These are phyloP conservation scores for Pyrus pyrifolia DNA, from an alignment of 306 rosid species.

Conservation along the genomic window DNA sequence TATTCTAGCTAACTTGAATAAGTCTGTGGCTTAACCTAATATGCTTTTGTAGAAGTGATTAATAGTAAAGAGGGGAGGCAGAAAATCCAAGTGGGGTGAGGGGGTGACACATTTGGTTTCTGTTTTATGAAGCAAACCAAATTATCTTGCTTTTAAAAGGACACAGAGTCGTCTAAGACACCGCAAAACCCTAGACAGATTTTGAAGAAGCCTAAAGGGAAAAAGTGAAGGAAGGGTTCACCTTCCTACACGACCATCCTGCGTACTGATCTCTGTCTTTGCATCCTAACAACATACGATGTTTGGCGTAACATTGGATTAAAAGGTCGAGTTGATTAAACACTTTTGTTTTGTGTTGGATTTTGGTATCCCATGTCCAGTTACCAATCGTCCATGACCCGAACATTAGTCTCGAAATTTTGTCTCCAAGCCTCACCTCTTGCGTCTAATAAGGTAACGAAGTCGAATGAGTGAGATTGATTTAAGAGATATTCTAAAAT, in stretches of 20 bases:
- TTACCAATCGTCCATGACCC: not conserved
- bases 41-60: not conserved
- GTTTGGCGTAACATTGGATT: no score
- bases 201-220: not conserved
- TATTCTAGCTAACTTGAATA: no score
- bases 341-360: not conserved
- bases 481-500: no score
- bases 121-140: conserved; percentile 23
- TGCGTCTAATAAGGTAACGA: no score
- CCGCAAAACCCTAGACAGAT: not conserved
- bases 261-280: no score
- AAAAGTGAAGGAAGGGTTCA: conserved; percentile 12
- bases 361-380: not conserved
- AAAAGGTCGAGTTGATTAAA: not conserved
- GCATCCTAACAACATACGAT: no score
- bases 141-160: conserved; percentile 2
- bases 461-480: no score
- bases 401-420: no score
- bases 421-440: not conserved
- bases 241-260: not conserved
- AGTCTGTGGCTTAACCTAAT: not conserved
- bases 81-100: conserved; percentile 32
- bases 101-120: conserved; percentile 14
- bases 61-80: conserved; percentile 14
- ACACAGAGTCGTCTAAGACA: not conserved